phyloP scores from a whole-genome alignment of 106 monocot species.

The Apostasia shenzhenica region DNA sequence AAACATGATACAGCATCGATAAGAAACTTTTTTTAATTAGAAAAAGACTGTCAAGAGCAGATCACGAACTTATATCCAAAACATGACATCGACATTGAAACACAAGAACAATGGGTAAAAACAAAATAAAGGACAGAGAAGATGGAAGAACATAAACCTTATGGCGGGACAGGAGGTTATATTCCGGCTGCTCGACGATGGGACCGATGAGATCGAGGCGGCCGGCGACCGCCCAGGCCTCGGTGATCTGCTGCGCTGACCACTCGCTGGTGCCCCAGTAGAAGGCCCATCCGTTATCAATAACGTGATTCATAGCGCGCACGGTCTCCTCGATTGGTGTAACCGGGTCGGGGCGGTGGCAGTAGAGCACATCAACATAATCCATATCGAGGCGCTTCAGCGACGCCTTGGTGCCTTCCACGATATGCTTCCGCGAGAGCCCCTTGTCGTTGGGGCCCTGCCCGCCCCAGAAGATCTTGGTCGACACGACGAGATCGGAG shows the following conservation, averaged over 20 bases:
- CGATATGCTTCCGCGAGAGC: slow-evolving; percentile 89
- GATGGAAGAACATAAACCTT: slow-evolving; percentile 37
- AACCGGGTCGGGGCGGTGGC: slow-evolving; percentile 72
- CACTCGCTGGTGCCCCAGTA: slow-evolving; percentile 99
- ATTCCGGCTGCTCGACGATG: slow-evolving; percentile 93
- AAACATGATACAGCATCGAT: too few relatives aligned
- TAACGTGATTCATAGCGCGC: slow-evolving; percentile 89
- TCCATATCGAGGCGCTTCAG: slow-evolving; percentile 83
- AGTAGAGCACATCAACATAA: slow-evolving; percentile 85
- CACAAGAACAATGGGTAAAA: too few relatives aligned
- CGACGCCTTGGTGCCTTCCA: slow-evolving; percentile 77
- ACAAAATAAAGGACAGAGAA: too few relatives aligned
- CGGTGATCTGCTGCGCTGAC: slow-evolving; percentile 97
- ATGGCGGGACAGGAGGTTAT: slow-evolving; percentile 79
- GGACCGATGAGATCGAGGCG: slow-evolving; percentile 82
- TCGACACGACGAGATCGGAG: slow-evolving; percentile 79
- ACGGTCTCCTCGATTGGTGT: slow-evolving; percentile 97
- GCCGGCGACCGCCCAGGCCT: slow-evolving; percentile 70
- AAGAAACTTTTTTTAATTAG: too few relatives aligned
- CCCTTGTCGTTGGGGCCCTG: slow-evolving; percentile 93
- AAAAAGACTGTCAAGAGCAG: too few relatives aligned
- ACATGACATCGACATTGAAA: too few relatives aligned
- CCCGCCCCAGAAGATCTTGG: slow-evolving; percentile 99
- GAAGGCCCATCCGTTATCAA: slow-evolving; percentile 82
- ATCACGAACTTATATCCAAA: too few relatives aligned